phyloP scores from a whole-genome alignment of 2,329 filamentous ascomycete genomes.

The Hirsutella rhossiliensis region DNA sequence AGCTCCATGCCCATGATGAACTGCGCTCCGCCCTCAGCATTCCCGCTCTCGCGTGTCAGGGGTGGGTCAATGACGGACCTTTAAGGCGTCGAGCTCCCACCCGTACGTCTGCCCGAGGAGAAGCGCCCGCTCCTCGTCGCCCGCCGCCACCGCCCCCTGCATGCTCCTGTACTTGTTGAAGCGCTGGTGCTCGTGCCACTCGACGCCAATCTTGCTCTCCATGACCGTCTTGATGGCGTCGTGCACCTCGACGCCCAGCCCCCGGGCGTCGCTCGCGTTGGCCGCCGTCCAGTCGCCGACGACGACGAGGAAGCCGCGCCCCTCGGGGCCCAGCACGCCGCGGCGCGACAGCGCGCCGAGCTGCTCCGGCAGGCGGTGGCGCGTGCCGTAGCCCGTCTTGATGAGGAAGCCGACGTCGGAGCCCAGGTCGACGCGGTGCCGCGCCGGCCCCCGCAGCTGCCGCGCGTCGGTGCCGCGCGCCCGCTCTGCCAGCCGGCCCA shows the following conservation, averaged over 20 bases:
- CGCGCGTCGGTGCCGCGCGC: slow-evolving; percentile 25
- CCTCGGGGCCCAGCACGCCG: slow-evolving; percentile 22
- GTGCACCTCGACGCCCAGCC: slow-evolving; percentile 23
- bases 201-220: slow-evolving; percentile 16
- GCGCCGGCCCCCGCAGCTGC: slow-evolving; percentile 26
- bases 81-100: slow-evolving; percentile 38
- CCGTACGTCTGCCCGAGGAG: slow-evolving; percentile 26
- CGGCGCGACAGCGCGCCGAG: slow-evolving; percentile 28
- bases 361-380: slow-evolving; percentile 32
- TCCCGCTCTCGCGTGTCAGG: not conserved
- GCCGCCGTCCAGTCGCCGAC: slow-evolving; percentile 37
- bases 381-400: slow-evolving; percentile 45
- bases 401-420: slow-evolving; percentile 38
- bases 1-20: slow-evolving; percentile 43
- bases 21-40: slow-evolving; percentile 15
- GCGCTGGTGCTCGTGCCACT: slow-evolving; percentile 17
- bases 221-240: slow-evolving; percentile 28
- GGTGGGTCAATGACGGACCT: slow-evolving; percentile 19
- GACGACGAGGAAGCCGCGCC: slow-evolving; percentile 33
- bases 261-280: slow-evolving; percentile 16
- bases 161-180: slow-evolving; percentile 28
- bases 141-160: slow-evolving; percentile 22
- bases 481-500: slow-evolving; percentile 16
- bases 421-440: slow-evolving; percentile 29
- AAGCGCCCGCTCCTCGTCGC: slow-evolving; percentile 24